These are phyloP conservation scores for Plicaturopsis crispa DNA, from an alignment of 768 basidiomycete genomes.

Conservation along the genomic window DNA sequence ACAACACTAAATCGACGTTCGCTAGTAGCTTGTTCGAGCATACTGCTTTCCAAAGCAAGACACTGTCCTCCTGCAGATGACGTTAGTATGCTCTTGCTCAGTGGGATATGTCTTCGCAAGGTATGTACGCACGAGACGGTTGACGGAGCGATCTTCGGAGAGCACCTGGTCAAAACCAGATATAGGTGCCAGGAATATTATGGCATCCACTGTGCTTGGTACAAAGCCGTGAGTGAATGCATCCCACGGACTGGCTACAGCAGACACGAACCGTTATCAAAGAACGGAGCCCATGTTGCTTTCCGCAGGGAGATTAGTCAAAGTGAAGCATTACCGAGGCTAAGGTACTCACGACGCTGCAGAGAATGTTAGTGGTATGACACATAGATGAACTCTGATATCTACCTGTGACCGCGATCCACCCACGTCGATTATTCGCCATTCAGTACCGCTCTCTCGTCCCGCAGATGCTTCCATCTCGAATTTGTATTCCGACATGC, in stretches of 20 bases:
- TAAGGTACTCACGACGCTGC: slow-evolving; percentile 27
- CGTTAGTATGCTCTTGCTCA: no score
- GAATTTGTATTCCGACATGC: slow-evolving; percentile 76
- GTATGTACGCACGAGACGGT: slow-evolving; percentile 39
- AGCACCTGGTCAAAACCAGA: slow-evolving; percentile 70
- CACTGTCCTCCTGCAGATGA: slow-evolving; percentile 58
- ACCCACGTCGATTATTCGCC: slow-evolving; percentile 75
- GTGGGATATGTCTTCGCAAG: no score
- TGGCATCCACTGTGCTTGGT: slow-evolving; percentile 46
- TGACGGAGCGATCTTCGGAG: slow-evolving; percentile 51
- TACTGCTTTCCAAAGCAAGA: slow-evolving; percentile 67
- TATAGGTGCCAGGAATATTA: slow-evolving; percentile 73
- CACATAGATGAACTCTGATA: slow-evolving; percentile 22
- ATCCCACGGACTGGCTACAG: background rate
- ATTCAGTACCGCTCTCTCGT: slow-evolving; percentile 52
- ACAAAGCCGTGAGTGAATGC: background rate
- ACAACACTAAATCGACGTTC: slow-evolving; percentile 67
- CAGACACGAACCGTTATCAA: slow-evolving; percentile 43
- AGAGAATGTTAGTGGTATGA: slow-evolving; percentile 2
- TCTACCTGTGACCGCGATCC: slow-evolving; percentile 68
- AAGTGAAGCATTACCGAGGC: background rate
- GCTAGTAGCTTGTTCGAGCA: slow-evolving; percentile 66
- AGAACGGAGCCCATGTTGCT: slow-evolving; percentile 69
- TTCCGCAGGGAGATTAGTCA: slow-evolving; percentile 5
- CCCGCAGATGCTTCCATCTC: slow-evolving; percentile 59